Conservation (phyloP, 2,329 filamentous ascomycete species). For the Aciculosporium take region DNA sequence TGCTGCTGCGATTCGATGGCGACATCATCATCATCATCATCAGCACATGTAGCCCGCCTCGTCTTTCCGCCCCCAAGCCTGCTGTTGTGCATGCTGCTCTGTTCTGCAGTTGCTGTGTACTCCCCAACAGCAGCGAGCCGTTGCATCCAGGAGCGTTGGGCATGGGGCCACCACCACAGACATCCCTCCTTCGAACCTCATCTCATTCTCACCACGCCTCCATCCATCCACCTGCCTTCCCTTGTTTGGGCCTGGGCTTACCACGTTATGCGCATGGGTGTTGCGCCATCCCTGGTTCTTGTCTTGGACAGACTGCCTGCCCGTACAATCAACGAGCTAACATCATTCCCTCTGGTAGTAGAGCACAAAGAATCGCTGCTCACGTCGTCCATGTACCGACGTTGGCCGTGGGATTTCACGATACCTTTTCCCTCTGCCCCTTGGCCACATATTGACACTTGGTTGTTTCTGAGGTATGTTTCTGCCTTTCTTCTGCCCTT, state of each 20-base stretch:
- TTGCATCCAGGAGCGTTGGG: slow-evolving; percentile 2
- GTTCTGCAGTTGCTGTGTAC: neutral
- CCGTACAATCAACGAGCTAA: slow-evolving; percentile 3
- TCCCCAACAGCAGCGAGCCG: neutral
- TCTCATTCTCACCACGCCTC: neutral
- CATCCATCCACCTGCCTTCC: neutral
- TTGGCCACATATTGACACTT: no score
- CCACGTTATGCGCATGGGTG: neutral
- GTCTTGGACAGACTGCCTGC: neutral
- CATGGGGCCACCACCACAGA: neutral
- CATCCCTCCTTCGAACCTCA: neutral
- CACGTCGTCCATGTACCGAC: neutral
- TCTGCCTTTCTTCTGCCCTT: neutral
- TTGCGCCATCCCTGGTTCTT: slow-evolving; percentile 3
- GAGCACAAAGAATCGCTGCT: neutral
- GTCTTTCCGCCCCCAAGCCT: neutral
- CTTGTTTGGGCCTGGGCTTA: neutral
- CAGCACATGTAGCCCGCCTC: neutral
- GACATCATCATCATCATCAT: no score
- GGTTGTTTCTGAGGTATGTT: neutral
- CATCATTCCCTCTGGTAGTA: neutral
- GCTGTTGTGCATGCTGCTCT: slow-evolving; percentile 3
- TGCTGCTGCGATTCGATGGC: neutral
- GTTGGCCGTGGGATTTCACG: no score
- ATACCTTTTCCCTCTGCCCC: no score